Percentiles rank a stretch among this genome's conserved stretches.
phyloP scores from a whole-genome alignment of 2,329 filamentous ascomycete species.

The Colletotrichum somersetense region DNA sequence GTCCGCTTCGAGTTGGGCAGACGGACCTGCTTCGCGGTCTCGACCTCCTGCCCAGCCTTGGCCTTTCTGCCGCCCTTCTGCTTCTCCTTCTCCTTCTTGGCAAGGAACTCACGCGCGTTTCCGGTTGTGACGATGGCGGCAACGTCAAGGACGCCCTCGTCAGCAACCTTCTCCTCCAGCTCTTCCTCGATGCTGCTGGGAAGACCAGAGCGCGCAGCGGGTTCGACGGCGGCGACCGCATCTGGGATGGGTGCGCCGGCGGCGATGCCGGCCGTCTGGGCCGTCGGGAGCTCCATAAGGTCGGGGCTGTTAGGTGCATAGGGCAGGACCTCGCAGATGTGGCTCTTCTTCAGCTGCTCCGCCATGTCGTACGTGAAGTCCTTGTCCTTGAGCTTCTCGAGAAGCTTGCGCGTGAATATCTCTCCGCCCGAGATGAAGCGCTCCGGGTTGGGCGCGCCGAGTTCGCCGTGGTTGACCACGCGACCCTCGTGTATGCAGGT shows the following conservation, averaged over 20 bases:
- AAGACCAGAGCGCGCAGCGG: slow-evolving; percentile 45
- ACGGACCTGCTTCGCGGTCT: slow-evolving; percentile 67
- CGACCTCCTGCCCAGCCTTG: slow-evolving; percentile 70
- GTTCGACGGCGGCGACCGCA: slow-evolving; percentile 51
- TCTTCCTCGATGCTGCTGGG: slow-evolving; percentile 46
- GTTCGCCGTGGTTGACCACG: slow-evolving; percentile 75
- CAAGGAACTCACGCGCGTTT: slow-evolving; percentile 84
- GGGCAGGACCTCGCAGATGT: slow-evolving; percentile 75
- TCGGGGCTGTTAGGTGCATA: slow-evolving; percentile 60
- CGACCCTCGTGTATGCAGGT: slow-evolving; percentile 89
- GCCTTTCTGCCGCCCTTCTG: slow-evolving; percentile 63
- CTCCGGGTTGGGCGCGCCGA: slow-evolving; percentile 66
- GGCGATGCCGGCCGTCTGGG: slow-evolving; percentile 47
- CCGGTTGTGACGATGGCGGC: slow-evolving; percentile 87
- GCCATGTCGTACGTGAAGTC: slow-evolving; percentile 75
- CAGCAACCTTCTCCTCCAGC: slow-evolving; percentile 56
- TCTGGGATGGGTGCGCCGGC: slow-evolving; percentile 50
- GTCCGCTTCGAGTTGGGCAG: slow-evolving; percentile 80
- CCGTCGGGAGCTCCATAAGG: slow-evolving; percentile 62
- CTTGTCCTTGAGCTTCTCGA: slow-evolving; percentile 73
- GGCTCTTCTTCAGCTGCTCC: slow-evolving; percentile 76
- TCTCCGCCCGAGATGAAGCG: slow-evolving; percentile 81
- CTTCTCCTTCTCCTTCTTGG: slow-evolving; percentile 86
- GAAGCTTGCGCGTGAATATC: slow-evolving; percentile 81
- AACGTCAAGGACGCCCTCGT: slow-evolving; percentile 81